Evolutionary conservation across 768 basidiomycete species (phyloP).

Genomic region (Chalciporus sphaerocephalus): DNA sequence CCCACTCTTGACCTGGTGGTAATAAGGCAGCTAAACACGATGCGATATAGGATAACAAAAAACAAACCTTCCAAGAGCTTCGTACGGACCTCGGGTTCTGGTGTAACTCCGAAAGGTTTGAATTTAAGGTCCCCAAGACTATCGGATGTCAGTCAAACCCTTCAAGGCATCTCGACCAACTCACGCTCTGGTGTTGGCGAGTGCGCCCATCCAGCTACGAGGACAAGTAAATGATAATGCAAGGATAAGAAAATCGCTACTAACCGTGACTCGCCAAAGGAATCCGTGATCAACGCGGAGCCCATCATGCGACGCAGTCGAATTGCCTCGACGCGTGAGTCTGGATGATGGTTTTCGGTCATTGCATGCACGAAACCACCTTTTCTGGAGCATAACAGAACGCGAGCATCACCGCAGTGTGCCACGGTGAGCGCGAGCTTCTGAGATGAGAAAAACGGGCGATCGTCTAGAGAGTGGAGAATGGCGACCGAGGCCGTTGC

Average conservation of each 20-base stretch:
- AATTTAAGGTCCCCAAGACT: slow-evolving; percentile 87
- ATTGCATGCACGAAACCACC: slow-evolving; percentile 75
- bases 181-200: slow-evolving; percentile 88
- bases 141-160: slow-evolving; percentile 6
- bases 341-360: slow-evolving; percentile 96
- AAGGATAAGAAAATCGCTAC: slow-evolving; percentile 10
- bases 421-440: slow-evolving; percentile 80
- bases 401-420: slow-evolving; percentile 91
- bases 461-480: slow-evolving; percentile 82
- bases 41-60: neutral
- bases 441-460: slow-evolving; percentile 80
- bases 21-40: neutral
- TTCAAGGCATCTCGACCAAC: slow-evolving; percentile 16
- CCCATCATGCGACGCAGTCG: slow-evolving; percentile 88
- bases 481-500: slow-evolving; percentile 89
- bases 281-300: slow-evolving; percentile 84
- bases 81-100: slow-evolving; percentile 83
- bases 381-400: slow-evolving; percentile 71
- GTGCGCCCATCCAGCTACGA: slow-evolving; percentile 88
- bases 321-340: slow-evolving; percentile 78
- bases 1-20: slow-evolving; percentile 70
- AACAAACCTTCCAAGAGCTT: slow-evolving; percentile 67
- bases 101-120: slow-evolving; percentile 87
- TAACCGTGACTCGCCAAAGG: slow-evolving; percentile 88
- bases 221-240: neutral